A percentile compares a stretch with the other conserved stretches of the same genome.
These are phyloP conservation scores for Vaccinium macrocarpon DNA, from an alignment of 148 eudicot genomes.

Conservation along the genomic window DNA sequence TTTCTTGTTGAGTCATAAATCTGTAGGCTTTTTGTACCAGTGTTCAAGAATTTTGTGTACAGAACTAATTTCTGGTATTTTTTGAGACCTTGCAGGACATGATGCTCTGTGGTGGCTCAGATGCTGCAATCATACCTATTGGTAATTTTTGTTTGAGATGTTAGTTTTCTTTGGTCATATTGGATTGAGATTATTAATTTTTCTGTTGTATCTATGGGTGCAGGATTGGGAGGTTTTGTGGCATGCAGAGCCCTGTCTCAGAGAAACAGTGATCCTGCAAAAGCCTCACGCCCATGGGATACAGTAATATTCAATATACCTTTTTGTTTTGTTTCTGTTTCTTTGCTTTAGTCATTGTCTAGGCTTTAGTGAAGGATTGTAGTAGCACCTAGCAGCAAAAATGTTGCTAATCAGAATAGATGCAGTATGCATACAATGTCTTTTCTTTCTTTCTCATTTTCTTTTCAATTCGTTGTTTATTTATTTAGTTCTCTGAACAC, in stretches of 20 bases:
- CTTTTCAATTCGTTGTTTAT: not conserved
- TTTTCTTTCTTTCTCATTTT: not conserved
- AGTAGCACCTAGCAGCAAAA: not conserved
- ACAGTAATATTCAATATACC: conserved; percentile 37
- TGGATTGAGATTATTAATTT: not conserved
- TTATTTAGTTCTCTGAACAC: not conserved
- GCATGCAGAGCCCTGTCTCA: conserved; percentile 94
- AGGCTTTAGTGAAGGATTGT: not conserved
- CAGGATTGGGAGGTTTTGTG: conserved; percentile 95
- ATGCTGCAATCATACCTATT: conserved; percentile 84
- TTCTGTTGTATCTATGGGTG: conserved; percentile 17
- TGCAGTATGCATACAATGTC: not conserved
- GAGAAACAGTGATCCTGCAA: conserved; percentile 79
- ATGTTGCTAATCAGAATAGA: not conserved
- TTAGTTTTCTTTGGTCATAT: not conserved
- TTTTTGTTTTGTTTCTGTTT: conserved; percentile 3
- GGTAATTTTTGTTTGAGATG: conserved; percentile 40
- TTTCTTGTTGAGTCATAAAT: conserved; percentile 16
- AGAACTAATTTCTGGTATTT: conserved; percentile 11
- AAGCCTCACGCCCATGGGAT: conserved; percentile 99
- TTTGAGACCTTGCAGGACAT: conserved; percentile 53
- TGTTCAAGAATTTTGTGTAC: not conserved
- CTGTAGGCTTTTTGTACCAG: not conserved
- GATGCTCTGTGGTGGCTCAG: conserved; percentile 99
- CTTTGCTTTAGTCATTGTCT: conserved; percentile 5